These are phyloP conservation scores for Erucastrum elatum DNA, from an alignment of 345 rosid species.

Conservation along the genomic window DNA sequence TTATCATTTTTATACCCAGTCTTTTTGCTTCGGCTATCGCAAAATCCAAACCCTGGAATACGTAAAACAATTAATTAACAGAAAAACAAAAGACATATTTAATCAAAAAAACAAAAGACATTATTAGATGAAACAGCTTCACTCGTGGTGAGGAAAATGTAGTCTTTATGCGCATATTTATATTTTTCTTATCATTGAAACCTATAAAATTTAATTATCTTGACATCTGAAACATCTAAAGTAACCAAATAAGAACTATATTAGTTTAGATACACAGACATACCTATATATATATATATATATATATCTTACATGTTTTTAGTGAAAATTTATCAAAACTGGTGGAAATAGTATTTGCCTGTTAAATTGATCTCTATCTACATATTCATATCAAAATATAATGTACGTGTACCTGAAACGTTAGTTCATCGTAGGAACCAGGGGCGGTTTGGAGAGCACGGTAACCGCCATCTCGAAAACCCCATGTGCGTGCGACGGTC, in stretches of 20 bases:
- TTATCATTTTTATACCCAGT: constrained; percentile 31
- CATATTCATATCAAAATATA: background rate
- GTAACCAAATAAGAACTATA: background rate
- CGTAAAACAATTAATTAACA: background rate
- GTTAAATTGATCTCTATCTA: background rate
- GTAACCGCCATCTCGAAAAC: constrained; percentile 31
- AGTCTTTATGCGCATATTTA: no score
- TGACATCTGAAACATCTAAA: background rate
- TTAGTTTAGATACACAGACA: background rate
- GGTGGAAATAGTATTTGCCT: background rate
- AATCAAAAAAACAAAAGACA: background rate
- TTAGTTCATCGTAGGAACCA: constrained; percentile 28
- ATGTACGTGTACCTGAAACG: constrained; percentile 12
- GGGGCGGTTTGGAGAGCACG: constrained; percentile 37
- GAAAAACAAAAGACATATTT: background rate
- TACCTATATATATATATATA: background rate
- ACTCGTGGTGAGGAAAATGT: background rate
- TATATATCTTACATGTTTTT: no score
- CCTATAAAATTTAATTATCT: background rate
- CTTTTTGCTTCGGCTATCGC: constrained; percentile 37
- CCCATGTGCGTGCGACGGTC: constrained; percentile 37
- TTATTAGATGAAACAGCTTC: background rate
- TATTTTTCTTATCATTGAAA: background rate
- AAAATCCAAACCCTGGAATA: constrained; percentile 38
- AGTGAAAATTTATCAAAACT: no score